Evolutionary conservation across 257 asterid species (phyloP), one percentile per base, ranked within the genome.

Genomic region (Thymus mandschuricus): DNA sequence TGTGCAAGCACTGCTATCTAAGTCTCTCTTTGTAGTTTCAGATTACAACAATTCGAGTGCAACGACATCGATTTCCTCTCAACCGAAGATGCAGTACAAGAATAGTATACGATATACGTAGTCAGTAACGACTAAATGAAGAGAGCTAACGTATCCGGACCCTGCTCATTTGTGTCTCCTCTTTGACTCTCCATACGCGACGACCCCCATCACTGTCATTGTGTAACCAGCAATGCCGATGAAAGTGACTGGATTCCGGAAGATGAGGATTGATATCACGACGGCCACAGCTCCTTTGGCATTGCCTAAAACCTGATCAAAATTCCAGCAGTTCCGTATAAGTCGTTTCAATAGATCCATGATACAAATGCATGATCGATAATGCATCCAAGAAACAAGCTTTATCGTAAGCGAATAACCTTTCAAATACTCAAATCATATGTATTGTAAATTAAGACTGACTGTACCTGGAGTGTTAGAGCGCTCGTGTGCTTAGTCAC

Each of bases 201-300:
- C 95, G 9, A 92, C 98, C 29, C 98, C 99, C 95, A 89, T 84
- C 59, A 95, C 99, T 0, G 98, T 95, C 96, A 91, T 82, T 9
- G 95, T 74, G 68, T 95, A 95, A 44, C 99, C 99, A 45, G 96
- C 99, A 38, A 95, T 92, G 2, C 99, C 99, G 7, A 84, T 72
- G 38, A 89, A 82, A 1, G 99, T 95, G 1, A 95, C 97, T 8
- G 98, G 99, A 69, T 95, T 95, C 29, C 72, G 90, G 88, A 95
- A 95, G 5, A 95, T 69, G 67, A 95, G 95, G 62, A 95, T 95
- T 6, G 99, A 95, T 61, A 95, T 89, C n/a, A 95, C 98, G 56
- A 95, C 99, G 0, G 98, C 99, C 76, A 95, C 99, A 0, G 99
- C 99, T 0, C 99, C 99, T 75, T 95, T 95, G n/a, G 99, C 99